Percentiles rank a stretch among this genome's conserved stretches.
phyloP scores from a whole-genome alignment of 1,284 basidiomycete genomes.

The Filobasidium uniguttulatum region DNA sequence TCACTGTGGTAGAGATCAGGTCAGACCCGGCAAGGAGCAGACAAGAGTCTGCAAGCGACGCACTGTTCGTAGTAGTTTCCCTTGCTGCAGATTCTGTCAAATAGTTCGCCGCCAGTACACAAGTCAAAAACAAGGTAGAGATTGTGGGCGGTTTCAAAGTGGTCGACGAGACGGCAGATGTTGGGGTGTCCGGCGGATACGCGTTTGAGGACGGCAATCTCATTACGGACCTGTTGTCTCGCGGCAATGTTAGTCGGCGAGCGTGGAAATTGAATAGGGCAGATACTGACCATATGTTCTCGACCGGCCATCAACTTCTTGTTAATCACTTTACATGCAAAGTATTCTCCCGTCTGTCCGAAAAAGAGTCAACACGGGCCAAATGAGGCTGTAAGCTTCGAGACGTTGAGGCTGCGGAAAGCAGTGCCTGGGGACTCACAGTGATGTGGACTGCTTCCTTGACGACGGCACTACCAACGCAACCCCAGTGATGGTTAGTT shows the following conservation, averaged over 20 bases:
- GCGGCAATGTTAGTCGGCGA: background rate
- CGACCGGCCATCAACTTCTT: slow-evolving; percentile 81
- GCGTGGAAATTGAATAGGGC: background rate
- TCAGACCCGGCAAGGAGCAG: background rate
- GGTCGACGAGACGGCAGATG: slow-evolving; percentile 85
- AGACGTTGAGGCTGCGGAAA: no score
- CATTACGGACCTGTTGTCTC: slow-evolving; percentile 67
- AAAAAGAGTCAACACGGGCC: slow-evolving; percentile 13
- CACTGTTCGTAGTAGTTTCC: slow-evolving; percentile 91
- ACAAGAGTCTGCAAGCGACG: slow-evolving; percentile 24
- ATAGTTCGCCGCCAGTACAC: slow-evolving; percentile 94
- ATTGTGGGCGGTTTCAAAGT: slow-evolving; percentile 96
- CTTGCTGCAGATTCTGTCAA: slow-evolving; percentile 95
- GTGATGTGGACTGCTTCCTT: slow-evolving; percentile 89
- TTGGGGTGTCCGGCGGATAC: slow-evolving; percentile 82
- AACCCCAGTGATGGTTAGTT: no score
- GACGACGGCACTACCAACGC: slow-evolving; percentile 41
- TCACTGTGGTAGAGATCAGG: slow-evolving; percentile 44
- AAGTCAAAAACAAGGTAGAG: slow-evolving; percentile 91
- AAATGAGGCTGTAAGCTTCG: no score
- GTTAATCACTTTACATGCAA: slow-evolving; percentile 48
- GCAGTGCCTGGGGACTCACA: slow-evolving; percentile 46
- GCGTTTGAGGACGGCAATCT: slow-evolving; percentile 87
- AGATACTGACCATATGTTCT: slow-evolving; percentile 40
- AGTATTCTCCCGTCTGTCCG: slow-evolving; percentile 40